Evolutionary conservation across 768 basidiomycete genomes (phyloP), one percentile per base, ranked within the genome.

Genomic region (Lactarius pseudohatsudake): DNA sequence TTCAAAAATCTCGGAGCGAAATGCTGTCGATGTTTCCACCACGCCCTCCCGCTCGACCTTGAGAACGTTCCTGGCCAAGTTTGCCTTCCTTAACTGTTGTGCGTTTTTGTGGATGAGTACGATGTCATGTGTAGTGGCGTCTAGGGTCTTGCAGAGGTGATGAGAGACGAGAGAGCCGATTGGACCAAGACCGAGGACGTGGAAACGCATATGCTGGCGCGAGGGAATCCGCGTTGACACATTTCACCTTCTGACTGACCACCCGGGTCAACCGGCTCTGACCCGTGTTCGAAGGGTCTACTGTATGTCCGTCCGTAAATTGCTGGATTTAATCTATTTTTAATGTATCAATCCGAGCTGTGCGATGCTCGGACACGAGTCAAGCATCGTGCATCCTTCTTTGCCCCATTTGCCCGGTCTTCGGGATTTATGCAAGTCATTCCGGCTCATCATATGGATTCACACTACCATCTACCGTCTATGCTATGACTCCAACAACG

Each of bases 151-250:
- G 47, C 91, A 88, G 47, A 98, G 84, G 75, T 96, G 85, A 75
- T 90, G 86, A 18, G 94, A 84, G 69, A 98, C 69, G 65, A 98
- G 85, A 34, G 86, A 85, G 62, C 96, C 96, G 68, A 96, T 84
- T 54, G 93, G 83, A 58, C 94, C 94, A 50, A 94, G 76, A 71
- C 94, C 94, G 69, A 92, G 81, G 69, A 91, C 73, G 79, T 91
- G 88, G 74, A 90, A 83, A 68, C 83, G 87, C 90, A 92, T 91
- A 68, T 66, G 69, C 57, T 56, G 53, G 32, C 56, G 47, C n/a
- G 32, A 47, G 7, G 5, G 26, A 7, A 22, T 26, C 50, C 3
- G 26, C 2, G 26, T 26, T 7, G 26, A 26, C 50, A 15, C 50
- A 53, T 53, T 2, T 4, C 26, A 26, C 26, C 26, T 26, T 26